These are phyloP conservation scores for Hibiscus trionum DNA, from an alignment of 345 rosid species.

Conservation along the genomic window DNA sequence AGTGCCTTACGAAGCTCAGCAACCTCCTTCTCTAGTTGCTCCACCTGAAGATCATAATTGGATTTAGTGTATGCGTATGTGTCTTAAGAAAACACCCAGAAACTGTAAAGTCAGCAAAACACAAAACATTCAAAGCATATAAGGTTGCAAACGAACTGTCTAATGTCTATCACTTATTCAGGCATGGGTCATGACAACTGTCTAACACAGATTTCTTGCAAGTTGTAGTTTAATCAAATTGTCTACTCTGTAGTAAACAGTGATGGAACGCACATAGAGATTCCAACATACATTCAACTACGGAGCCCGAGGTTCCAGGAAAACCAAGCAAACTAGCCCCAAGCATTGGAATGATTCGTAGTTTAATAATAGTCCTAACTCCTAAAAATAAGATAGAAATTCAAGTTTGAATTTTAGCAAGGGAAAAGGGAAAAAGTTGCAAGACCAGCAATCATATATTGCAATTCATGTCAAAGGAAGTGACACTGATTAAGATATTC, in stretches of 20 bases:
- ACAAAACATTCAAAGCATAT: neutral
- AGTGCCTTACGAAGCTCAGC: constrained; percentile 63
- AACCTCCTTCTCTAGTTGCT: constrained; percentile 77
- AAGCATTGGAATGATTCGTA: neutral
- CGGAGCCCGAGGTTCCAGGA: neutral
- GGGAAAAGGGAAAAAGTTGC: neutral
- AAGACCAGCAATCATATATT: neutral
- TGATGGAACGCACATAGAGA: neutral
- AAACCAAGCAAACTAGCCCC: neutral
- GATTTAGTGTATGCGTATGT: constrained; percentile 12
- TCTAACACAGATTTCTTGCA: neutral
- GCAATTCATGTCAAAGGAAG: neutral
- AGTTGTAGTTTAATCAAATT: neutral
- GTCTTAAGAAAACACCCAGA: neutral
- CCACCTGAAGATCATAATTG: constrained; percentile 54
- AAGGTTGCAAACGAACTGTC: neutral
- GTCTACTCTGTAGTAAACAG: neutral
- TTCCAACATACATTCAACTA: neutral
- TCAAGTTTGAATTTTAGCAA: neutral
- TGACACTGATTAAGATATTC: constrained; percentile 2
- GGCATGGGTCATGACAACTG: neutral
- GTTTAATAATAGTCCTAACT: neutral
- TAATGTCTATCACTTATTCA: neutral
- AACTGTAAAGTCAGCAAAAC: neutral
- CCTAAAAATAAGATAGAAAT: neutral